Evolutionary conservation across 1,284 basidiomycete species (phyloP), one percentile per base, ranked within the genome.

Genomic region (Irpex sp.): DNA sequence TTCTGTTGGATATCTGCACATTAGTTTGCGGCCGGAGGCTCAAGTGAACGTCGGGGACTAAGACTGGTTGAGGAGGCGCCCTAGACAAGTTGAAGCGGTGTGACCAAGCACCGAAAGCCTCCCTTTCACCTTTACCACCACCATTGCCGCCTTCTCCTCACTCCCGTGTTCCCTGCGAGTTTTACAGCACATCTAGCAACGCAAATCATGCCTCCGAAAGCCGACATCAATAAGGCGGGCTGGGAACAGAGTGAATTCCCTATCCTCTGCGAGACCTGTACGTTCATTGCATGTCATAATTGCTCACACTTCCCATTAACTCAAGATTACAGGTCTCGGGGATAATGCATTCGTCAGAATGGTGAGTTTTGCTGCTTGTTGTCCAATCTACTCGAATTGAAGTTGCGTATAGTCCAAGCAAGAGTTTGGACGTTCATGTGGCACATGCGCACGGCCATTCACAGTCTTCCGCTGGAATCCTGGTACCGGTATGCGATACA

Each of bases 391-490:
- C 2, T 61, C 57, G 65, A 13, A 31, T 31, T 36, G 7, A 58
- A 36, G 7, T 38, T 64, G 49, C 48, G 5, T 60, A 38, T 63
- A 92, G 97, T 94, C 93, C 13, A 98, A 98, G 77, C 97, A 99
- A 83, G 91, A 96, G 72, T 96, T 93, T 68, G 97, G 96, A 8
- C 88, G 93, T 56, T 94, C 96, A 60, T 99, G 97, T 78, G 94
- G 94, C 63, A 93, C 97, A 65, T 99, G 97, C 73, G 94, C 94
- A 11, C 87, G 96, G 54, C 92, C 96, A 5, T 98, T 97, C 79
- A 98, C 96, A 60, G 93, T 98, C 69, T 99, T 99, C 78, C 90
- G 96, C 56, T 99, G 97, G 97, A 97, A 98, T 72, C 96, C 97
- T 1, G 97, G 97, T 59, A 80, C 86, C 13, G 97, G 96, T 51